Evolutionary conservation across 2,329 filamentous ascomycete genomes (phyloP), one percentile per base, ranked within the genome.

Genomic region (Zymoseptoria passerinii): DNA sequence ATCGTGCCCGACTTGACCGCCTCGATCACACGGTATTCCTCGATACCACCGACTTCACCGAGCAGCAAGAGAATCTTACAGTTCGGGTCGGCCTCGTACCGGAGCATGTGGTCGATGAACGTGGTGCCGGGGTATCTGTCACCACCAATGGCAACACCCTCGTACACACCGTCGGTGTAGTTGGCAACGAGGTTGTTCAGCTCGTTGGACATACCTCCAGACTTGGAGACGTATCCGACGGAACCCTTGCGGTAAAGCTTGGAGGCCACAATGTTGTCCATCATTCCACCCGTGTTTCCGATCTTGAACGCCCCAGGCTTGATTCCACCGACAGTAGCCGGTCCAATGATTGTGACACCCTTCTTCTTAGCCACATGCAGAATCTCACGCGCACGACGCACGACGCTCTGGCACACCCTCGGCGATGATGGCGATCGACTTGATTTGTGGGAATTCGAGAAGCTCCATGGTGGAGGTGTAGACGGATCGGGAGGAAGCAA

Each of bases 271-370:
- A 99, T 99, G 85, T 99, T 99, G 85, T 99, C 94, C 94, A 99
- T 99, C 94, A 99, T 99, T 78, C 94, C 94, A 84, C 94, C 94
- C 71, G 94, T 99, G 85, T 99, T 99, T 76, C 94, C 94, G 67
- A 99, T 99, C 86, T 97, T 99, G 89, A 92, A 99, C 76, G 89
- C 90, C 77, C 94, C 94, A 63, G 94, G 94, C 86, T 97, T 99
- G 81, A 99, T 97, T 72, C 94, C 94, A 85, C 94, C 94, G 64
- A 99, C 94, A 58, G 94, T 99, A 70, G 94, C 94, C 65, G 94
- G 94, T 66, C 94, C 94, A 73, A 99, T 96, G 77, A 99, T 99
- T 77, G 92, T 96, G 75, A 99, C 88, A 64, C 92, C 92, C 88
- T 97, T 99, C 85, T 96, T 92, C 81, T 94, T 84, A 67, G 94